Conservation (phyloP, 2,329 filamentous ascomycete species). For the Akanthomyces lecanii region DNA sequence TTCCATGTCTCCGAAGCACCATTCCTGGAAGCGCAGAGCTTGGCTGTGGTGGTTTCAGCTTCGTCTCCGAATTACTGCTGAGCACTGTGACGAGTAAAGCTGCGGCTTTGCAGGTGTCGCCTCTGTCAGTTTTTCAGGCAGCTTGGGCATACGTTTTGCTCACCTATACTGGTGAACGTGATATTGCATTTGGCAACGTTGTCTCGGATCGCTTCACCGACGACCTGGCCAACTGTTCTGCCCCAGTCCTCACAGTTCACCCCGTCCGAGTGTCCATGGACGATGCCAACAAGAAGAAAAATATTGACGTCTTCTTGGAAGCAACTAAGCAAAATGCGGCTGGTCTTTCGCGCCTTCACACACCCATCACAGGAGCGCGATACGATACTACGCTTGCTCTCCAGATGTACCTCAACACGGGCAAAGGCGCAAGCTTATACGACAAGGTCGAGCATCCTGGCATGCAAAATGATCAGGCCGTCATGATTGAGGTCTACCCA, state of each 20-base stretch:
- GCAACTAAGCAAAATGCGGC: neutral
- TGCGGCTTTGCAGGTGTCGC: neutral
- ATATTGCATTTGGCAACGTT: conserved; percentile 6
- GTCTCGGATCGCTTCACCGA: conserved; percentile 8
- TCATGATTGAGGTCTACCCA: conserved; percentile 5
- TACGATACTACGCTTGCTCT: conserved; percentile 4
- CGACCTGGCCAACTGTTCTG: conserved; percentile 6
- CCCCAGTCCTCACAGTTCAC: neutral
- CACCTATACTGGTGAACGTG: conserved; percentile 3
- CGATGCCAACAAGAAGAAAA: conserved; percentile 1
- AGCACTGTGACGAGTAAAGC: neutral
- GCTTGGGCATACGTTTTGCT: conserved; percentile 5
- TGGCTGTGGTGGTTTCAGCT: conserved; percentile 3
- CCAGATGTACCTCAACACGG: conserved; percentile 7
- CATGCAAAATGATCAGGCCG: conserved; percentile 7
- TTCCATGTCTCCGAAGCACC: conserved; percentile 4
- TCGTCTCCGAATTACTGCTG: neutral
- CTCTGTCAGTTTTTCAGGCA: conserved; percentile 4
- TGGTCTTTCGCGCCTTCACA: neutral
- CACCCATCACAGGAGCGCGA: neutral
- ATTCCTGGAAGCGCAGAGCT: neutral
- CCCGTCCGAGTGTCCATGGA: conserved; percentile 1
- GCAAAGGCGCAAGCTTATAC: neutral
- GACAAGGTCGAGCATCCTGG: conserved; percentile 5
- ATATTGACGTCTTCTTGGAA: conserved; percentile 2